Percentiles rank a stretch among this genome's conserved stretches.
Conservation (phyloP, 2,329 filamentous ascomycete species). For the Xylariaceae sp. region DNA sequence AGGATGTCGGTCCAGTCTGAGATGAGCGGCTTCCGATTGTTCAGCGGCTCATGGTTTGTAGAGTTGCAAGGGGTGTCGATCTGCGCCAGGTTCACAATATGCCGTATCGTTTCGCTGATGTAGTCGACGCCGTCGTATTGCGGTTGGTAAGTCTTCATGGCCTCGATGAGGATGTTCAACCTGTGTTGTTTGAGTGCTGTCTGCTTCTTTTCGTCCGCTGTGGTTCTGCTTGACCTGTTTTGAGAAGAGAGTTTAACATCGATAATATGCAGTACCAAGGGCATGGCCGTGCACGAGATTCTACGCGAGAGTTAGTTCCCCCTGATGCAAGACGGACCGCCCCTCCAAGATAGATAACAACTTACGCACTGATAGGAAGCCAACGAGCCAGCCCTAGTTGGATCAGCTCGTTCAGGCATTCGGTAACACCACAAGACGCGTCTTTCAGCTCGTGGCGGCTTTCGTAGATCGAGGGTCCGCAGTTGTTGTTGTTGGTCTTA, state of each 20-base stretch:
- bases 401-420: constrained; percentile 43
- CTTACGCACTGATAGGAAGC: constrained; percentile 44
- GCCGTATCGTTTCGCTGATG: constrained; percentile 38
- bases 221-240: constrained; percentile 16
- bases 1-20: constrained; percentile 40
- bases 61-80: constrained; percentile 27
- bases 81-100: constrained; percentile 39
- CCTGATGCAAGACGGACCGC: not conserved
- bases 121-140: constrained; percentile 43
- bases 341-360: constrained; percentile 5
- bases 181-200: constrained; percentile 38
- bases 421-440: constrained; percentile 39
- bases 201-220: constrained; percentile 28
- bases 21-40: constrained; percentile 21
- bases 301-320: constrained; percentile 13
- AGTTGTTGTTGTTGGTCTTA: constrained; percentile 26
- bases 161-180: constrained; percentile 40
- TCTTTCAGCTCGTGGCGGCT: constrained; percentile 40
- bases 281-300: constrained; percentile 34
- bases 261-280: constrained; percentile 34
- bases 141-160: constrained; percentile 41
- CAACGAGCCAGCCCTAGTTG: constrained; percentile 40
- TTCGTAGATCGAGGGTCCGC: constrained; percentile 35
- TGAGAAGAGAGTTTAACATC: constrained; percentile 33
- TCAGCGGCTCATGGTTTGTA: not conserved